Conservation (phyloP, 768 basidiomycete species). For the Tulasnella calospora region DNA sequence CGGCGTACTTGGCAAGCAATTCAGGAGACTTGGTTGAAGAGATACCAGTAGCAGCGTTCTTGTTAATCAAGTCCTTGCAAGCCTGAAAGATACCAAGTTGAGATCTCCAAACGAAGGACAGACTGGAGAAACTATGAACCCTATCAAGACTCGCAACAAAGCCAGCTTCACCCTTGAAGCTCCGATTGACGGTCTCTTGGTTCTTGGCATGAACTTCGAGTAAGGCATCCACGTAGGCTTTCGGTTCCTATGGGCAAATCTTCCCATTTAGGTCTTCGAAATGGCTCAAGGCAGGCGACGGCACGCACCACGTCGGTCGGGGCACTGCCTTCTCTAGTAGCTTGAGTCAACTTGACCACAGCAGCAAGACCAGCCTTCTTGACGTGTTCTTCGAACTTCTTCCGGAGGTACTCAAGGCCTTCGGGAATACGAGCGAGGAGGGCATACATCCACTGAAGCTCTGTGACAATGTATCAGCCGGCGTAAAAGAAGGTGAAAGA, state of each 20-base stretch:
- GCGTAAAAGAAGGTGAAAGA: not conserved
- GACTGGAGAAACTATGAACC: slow-evolving; percentile 32
- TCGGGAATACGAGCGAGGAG: slow-evolving; percentile 85
- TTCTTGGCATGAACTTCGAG: slow-evolving; percentile 90
- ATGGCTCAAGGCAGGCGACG: not conserved
- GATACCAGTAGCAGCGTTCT: slow-evolving; percentile 82
- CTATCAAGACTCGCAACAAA: slow-evolving; percentile 87
- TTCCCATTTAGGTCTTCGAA: not conserved
- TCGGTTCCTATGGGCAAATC: slow-evolving; percentile 57
- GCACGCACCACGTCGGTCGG: slow-evolving; percentile 50
- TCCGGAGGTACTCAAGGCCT: slow-evolving; percentile 84
- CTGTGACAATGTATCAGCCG: slow-evolving; percentile 36
- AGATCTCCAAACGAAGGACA: not conserved
- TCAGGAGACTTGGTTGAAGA: slow-evolving; percentile 85
- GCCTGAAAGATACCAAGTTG: slow-evolving; percentile 50
- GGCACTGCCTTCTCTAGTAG: slow-evolving; percentile 47
- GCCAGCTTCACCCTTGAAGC: slow-evolving; percentile 87
- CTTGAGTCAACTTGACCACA: slow-evolving; percentile 60
- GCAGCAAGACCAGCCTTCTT: slow-evolving; percentile 82
- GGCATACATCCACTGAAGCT: slow-evolving; percentile 91
- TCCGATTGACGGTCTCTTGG: slow-evolving; percentile 76
- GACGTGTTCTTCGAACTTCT: slow-evolving; percentile 92
- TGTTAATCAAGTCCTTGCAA: slow-evolving; percentile 91
- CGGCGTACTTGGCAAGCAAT: slow-evolving; percentile 85
- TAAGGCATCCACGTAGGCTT: slow-evolving; percentile 88